Base-by-base conservation (phyloP, 2,329 filamentous ascomycete genomes). In the Zasmidium angulare region DNA sequence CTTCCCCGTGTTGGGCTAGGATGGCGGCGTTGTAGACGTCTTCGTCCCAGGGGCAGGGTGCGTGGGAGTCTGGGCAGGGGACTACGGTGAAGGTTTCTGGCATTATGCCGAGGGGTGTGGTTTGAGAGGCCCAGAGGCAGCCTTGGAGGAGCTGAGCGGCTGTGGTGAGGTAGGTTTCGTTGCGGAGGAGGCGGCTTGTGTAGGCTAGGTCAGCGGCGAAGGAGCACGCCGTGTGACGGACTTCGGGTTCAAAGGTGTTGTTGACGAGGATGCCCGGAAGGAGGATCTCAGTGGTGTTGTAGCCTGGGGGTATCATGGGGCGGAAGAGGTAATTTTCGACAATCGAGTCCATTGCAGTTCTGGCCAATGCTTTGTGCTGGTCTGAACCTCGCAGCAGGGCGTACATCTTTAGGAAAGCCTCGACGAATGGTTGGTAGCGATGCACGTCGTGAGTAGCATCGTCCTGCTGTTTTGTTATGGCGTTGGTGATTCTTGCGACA, bases 141-240 rank as follows among this genome's bases (percentile, higher is more conserved):
- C 86, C 86, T 53, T 86, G 79, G 1, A 85, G 84, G 1, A 89
- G 76, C 66, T 83, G 82, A 56, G 78, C 77, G 1, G 84, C 86
- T 19, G 83, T 77, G 1, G 80, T 75, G 4, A 89, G 71, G 46
- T 88, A 83, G 3, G 82, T 77, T 0, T 78, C 77, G 1, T 76
- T 78, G 49, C 78, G 68, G 63, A 89, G 84, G 23, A 91, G 77
- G 60, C 82, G 84, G 1, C 88, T 85, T 1, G 83, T 86, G 40
- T 92, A 80, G 1, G 80, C 88, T 48, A 89, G 86, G 78, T 89
- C 86, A 9, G 88, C 89, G 7, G 89, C 89, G 2, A 84, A 78
- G 69, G 89, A 92, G 73, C 89, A 92, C 2, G 83, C 82, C 1
- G 90, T 77, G 69, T 91, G 89, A 58, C 87, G 84, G 12, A 78